Conservation (phyloP, 1,139 yeast species). For the Saccharomyces hybrid region DNA sequence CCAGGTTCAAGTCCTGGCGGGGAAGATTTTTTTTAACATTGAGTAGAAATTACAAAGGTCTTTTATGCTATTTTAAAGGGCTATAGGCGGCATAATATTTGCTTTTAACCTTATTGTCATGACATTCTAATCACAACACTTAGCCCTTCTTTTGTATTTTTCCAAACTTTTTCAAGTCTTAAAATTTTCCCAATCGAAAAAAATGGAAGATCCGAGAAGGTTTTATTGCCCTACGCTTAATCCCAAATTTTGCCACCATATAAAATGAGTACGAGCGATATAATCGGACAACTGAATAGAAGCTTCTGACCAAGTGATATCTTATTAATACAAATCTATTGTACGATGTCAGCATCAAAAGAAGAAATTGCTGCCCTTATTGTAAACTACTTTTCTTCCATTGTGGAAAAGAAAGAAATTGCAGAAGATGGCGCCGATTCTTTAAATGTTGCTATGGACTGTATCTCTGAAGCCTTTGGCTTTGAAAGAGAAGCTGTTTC, state of each 20-base stretch:
- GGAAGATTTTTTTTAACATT: conserved; percentile 46
- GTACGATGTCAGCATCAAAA: conserved; percentile 31
- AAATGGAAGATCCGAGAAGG: background rate
- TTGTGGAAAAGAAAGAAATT: conserved; percentile 56
- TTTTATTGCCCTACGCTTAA: background rate
- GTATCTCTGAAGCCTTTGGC: conserved; percentile 81
- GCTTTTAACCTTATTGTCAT: background rate
- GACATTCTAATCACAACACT: background rate
- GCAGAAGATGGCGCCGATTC: conserved; percentile 80
- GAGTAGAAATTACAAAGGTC: background rate
- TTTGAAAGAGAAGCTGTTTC: conserved; percentile 46
- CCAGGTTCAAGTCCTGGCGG: conserved; percentile 96
- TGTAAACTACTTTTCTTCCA: conserved; percentile 57
- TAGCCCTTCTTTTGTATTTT: background rate
- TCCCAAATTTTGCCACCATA: conserved; percentile 1
- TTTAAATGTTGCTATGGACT: conserved; percentile 90
- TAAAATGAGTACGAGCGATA: background rate
- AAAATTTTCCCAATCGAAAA: background rate
- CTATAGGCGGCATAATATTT: too few species aligned
- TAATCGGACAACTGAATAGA: background rate
- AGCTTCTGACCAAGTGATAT: background rate
- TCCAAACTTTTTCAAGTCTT: background rate
- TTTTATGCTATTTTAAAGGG: too few species aligned
- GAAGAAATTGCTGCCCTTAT: conserved; percentile 71
- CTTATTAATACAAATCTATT: background rate